A percentile compares a stretch with the other conserved stretches of the same genome.
These are phyloP conservation scores for Hypoxylon rickii DNA, from an alignment of 495 filamentous ascomycete species.

Conservation along the genomic window DNA sequence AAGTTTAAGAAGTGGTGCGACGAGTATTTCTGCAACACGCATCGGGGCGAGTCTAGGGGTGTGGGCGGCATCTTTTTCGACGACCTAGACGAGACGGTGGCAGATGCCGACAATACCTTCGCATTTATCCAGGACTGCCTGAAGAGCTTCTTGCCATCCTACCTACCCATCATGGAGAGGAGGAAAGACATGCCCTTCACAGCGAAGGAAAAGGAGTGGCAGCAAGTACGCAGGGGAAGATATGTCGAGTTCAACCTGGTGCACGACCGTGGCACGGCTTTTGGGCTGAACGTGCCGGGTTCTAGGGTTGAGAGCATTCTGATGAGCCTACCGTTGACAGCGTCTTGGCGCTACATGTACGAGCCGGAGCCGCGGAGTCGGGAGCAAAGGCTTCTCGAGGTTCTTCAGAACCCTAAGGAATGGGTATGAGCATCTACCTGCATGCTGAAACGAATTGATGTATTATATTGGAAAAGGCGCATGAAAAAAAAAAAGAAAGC, in stretches of 20 bases:
- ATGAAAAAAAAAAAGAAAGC: constrained; percentile 5
- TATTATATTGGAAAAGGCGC: constrained; percentile 14
- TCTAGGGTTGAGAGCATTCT: constrained; percentile 93
- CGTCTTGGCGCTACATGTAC: constrained; percentile 96
- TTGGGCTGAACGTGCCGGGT: constrained; percentile 90
- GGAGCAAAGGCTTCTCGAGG: constrained; percentile 77
- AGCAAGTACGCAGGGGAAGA: constrained; percentile 86
- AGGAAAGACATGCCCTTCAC: constrained; percentile 92
- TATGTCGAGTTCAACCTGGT: constrained; percentile 99
- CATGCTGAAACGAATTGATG: neutral
- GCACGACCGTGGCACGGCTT: constrained; percentile 93
- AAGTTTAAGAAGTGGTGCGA: constrained; percentile 99
- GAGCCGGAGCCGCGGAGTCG: constrained; percentile 72
- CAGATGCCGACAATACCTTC: constrained; percentile 86
- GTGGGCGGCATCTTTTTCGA: constrained; percentile 99
- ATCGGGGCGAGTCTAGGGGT: constrained; percentile 86
- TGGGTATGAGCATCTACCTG: constrained; percentile 68
- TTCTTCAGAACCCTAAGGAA: constrained; percentile 82
- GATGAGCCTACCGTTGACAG: constrained; percentile 94
- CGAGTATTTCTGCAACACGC: constrained; percentile 92
- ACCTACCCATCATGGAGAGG: constrained; percentile 83
- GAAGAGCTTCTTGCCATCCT: constrained; percentile 86
- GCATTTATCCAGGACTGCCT: constrained; percentile 87
- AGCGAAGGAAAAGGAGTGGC: constrained; percentile 87
- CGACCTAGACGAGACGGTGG: constrained; percentile 82